Conservation (phyloP, 2,329 filamentous ascomycete species). For the Colletotrichum euphorbiae region DNA sequence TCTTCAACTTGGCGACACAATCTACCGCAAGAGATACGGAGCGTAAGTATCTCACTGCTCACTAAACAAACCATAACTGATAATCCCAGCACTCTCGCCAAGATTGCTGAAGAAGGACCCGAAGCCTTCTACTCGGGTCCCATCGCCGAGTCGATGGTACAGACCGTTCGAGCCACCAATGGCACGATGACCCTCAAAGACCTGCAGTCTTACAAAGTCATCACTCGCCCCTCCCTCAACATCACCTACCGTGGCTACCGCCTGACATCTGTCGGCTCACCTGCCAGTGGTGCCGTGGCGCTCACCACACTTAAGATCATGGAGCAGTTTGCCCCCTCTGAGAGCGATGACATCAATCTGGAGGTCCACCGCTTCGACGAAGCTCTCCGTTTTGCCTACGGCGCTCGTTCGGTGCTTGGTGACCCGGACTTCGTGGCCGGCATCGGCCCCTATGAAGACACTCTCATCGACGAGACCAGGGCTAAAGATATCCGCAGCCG, state of each 20-base stretch:
- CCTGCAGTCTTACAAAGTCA: constrained; percentile 77
- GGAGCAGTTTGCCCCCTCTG: constrained; percentile 76
- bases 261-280: constrained; percentile 77
- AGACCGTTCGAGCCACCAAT: constrained; percentile 73
- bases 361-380: constrained; percentile 88
- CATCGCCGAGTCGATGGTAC: constrained; percentile 81
- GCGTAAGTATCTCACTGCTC: constrained; percentile 47
- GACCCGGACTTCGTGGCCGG: constrained; percentile 81
- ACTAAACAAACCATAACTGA: background rate
- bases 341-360: constrained; percentile 67
- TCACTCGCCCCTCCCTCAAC: constrained; percentile 71
- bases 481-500: constrained; percentile 70
- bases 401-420: constrained; percentile 79
- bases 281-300: constrained; percentile 81
- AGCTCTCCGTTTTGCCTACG: constrained; percentile 91
- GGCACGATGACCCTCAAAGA: constrained; percentile 91
- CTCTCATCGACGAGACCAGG: constrained; percentile 73
- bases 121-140: constrained; percentile 80
- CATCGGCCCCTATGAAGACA: constrained; percentile 71
- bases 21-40: constrained; percentile 85
- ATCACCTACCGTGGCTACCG: constrained; percentile 77
- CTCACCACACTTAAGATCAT: constrained; percentile 85
- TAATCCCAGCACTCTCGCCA: constrained; percentile 72
- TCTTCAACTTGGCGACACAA: constrained; percentile 77
- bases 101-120: constrained; percentile 78